These are phyloP conservation scores for Flaveria robusta DNA, from an alignment of 129 eudicot genomes.

Conservation along the genomic window DNA sequence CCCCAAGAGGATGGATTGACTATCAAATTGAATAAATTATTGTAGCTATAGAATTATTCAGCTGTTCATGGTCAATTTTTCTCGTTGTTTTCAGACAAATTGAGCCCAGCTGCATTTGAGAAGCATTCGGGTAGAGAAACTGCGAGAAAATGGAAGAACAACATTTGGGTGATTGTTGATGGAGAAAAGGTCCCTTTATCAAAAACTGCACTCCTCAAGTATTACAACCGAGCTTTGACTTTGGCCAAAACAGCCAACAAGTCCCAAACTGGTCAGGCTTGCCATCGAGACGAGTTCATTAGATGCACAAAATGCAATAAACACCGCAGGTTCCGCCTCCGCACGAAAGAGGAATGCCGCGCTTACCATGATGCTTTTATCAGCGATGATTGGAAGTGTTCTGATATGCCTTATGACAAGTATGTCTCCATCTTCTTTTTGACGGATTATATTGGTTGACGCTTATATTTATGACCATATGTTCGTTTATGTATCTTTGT, in stretches of 20 bases:
- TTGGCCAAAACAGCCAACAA: slow-evolving; percentile 48
- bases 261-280: slow-evolving; percentile 45
- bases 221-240: slow-evolving; percentile 54
- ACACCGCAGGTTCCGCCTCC: slow-evolving; percentile 51
- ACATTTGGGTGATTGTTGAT: slow-evolving; percentile 67
- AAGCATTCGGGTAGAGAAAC: slow-evolving; percentile 82
- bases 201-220: slow-evolving; percentile 66
- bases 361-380: slow-evolving; percentile 54
- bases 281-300: slow-evolving; percentile 62
- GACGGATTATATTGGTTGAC: neutral
- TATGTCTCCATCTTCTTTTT: slow-evolving; percentile 11
- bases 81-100: slow-evolving; percentile 44
- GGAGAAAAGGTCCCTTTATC: slow-evolving; percentile 69
- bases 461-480: neutral
- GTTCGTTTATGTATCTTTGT: neutral
- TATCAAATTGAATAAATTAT: neutral
- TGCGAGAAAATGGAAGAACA: slow-evolving; percentile 76
- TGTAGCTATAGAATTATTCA: neutral
- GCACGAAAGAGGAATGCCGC: slow-evolving; percentile 48
- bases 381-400: slow-evolving; percentile 48
- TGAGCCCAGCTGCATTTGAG: slow-evolving; percentile 75
- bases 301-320: slow-evolving; percentile 48
- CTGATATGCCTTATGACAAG: slow-evolving; percentile 64
- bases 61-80: neutral
- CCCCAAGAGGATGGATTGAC: neutral